Percentiles rank a stretch among this genome's conserved stretches.
Evolutionary conservation across 768 basidiomycete species (phyloP).

Genomic region (Suillus tomentosus): DNA sequence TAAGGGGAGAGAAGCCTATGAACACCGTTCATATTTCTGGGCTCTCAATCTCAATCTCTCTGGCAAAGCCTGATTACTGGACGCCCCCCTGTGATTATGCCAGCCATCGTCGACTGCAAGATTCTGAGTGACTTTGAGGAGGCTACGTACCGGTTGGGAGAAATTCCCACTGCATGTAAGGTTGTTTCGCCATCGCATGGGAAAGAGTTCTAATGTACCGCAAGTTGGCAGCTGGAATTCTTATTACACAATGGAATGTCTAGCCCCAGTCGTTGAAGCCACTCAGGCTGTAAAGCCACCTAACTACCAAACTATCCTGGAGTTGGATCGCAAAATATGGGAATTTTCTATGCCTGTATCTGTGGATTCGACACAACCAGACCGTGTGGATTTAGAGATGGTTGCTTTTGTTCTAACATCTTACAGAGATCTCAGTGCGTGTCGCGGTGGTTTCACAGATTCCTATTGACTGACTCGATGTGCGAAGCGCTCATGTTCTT

Average conservation of each 20-base stretch:
- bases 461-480: slow-evolving; percentile 10
- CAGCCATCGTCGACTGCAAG: slow-evolving; percentile 46
- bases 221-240: slow-evolving; percentile 54
- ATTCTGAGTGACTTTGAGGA: slow-evolving; percentile 51
- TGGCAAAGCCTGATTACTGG: slow-evolving; percentile 57
- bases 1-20: slow-evolving; percentile 50
- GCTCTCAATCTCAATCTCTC: slow-evolving; percentile 47
- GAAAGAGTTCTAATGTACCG: slow-evolving; percentile 8
- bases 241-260: slow-evolving; percentile 40
- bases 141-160: slow-evolving; percentile 41
- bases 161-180: slow-evolving; percentile 49
- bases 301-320: slow-evolving; percentile 47
- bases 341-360: slow-evolving; percentile 33
- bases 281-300: slow-evolving; percentile 46
- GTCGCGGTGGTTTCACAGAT: neutral
- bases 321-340: slow-evolving; percentile 52
- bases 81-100: slow-evolving; percentile 47
- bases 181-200: slow-evolving; percentile 10
- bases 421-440: slow-evolving; percentile 47
- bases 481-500: slow-evolving; percentile 52
- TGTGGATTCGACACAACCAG: slow-evolving; percentile 21
- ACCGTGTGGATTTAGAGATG: slow-evolving; percentile 43
- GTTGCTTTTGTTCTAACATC: slow-evolving; percentile 42
- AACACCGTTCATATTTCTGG: slow-evolving; percentile 58
- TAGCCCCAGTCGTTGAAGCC: slow-evolving; percentile 44